A percentile compares a stretch with the other conserved stretches of the same genome.
These are phyloP conservation scores for Claviceps fusiformis DNA, from an alignment of 2,329 filamentous ascomycete species.

Conservation along the genomic window DNA sequence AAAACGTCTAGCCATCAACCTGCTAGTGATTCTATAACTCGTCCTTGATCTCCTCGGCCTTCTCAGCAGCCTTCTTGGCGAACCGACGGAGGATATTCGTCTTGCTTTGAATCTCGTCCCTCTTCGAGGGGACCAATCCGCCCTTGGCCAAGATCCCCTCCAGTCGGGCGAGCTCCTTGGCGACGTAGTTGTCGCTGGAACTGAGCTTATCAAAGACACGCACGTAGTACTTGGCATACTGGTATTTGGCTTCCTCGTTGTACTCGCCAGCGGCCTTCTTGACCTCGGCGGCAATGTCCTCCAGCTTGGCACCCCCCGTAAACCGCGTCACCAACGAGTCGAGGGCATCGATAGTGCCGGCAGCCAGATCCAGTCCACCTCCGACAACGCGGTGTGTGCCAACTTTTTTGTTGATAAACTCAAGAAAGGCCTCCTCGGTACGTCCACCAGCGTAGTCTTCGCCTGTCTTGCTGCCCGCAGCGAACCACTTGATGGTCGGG, in stretches of 20 bases:
- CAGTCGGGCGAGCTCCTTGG: conserved; percentile 75
- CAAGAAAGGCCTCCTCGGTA: conserved; percentile 59
- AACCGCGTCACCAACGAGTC: conserved; percentile 67
- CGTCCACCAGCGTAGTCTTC: conserved; percentile 65
- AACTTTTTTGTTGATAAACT: conserved; percentile 77
- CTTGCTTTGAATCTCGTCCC: conserved; percentile 75
- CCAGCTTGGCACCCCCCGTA: conserved; percentile 45
- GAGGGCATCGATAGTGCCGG: conserved; percentile 70
- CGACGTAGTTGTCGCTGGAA: conserved; percentile 62
- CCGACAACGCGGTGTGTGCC: conserved; percentile 75
- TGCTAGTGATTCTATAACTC: conserved; percentile 16
- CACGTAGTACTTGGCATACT: conserved; percentile 89
- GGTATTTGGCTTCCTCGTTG: conserved; percentile 48
- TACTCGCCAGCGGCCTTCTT: conserved; percentile 56
- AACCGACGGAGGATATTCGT: conserved; percentile 82
- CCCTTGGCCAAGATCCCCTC: conserved; percentile 75
- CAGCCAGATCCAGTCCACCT: conserved; percentile 62
- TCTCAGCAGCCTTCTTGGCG: conserved; percentile 42
- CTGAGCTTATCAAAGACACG: conserved; percentile 77
- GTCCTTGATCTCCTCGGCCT: conserved; percentile 38
- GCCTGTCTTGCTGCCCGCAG: conserved; percentile 62
- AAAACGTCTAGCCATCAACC: conserved; percentile 1
- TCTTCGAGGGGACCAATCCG: conserved; percentile 69
- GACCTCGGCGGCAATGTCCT: conserved; percentile 54
- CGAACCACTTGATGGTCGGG: conserved; percentile 97